These are phyloP conservation scores for Naganishia liquefaciens DNA, from an alignment of 1,284 basidiomycete genomes.

Conservation along the genomic window DNA sequence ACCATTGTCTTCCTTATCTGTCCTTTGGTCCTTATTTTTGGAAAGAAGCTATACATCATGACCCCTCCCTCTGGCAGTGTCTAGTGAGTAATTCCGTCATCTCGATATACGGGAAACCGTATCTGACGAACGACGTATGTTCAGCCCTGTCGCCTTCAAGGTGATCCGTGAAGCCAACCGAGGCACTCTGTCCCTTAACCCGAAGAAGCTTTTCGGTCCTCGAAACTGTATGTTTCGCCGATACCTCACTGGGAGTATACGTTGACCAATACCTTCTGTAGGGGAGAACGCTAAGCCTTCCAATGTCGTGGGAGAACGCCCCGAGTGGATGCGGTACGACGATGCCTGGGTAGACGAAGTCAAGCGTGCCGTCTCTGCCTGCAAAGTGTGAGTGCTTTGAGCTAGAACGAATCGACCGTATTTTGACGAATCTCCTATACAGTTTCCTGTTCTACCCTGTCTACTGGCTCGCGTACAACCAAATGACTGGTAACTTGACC, in stretches of 20 bases:
- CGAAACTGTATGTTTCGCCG: constrained; percentile 47
- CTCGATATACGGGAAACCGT: constrained; percentile 49
- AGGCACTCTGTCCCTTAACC: constrained; percentile 51
- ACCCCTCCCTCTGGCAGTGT: constrained; percentile 79
- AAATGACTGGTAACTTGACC: constrained; percentile 34
- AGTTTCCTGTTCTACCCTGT: constrained; percentile 40
- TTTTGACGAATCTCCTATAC: constrained; percentile 59
- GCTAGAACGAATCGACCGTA: too few relatives aligned
- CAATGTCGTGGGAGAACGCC: constrained; percentile 40
- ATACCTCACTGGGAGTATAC: constrained; percentile 29
- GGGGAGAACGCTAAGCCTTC: constrained; percentile 59
- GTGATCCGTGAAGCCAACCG: constrained; percentile 41
- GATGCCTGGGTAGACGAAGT: constrained; percentile 58
- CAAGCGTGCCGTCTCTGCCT: constrained; percentile 55
- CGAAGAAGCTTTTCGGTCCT: constrained; percentile 55
- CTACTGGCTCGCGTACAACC: constrained; percentile 34
- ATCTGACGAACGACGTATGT: constrained; percentile 31
- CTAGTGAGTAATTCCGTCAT: constrained; percentile 40
- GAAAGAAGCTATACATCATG: constrained; percentile 65
- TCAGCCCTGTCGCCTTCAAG: constrained; percentile 38
- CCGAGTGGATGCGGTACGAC: constrained; percentile 55
- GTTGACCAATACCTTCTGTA: constrained; percentile 56
- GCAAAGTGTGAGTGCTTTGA: constrained; percentile 47
- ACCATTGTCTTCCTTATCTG: constrained; percentile 54
- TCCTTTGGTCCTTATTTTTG: constrained; percentile 68